A percentile compares a stretch with the other conserved stretches of the same genome.
Conservation (phyloP, 306 rosid species). For the Vigna angularis region DNA sequence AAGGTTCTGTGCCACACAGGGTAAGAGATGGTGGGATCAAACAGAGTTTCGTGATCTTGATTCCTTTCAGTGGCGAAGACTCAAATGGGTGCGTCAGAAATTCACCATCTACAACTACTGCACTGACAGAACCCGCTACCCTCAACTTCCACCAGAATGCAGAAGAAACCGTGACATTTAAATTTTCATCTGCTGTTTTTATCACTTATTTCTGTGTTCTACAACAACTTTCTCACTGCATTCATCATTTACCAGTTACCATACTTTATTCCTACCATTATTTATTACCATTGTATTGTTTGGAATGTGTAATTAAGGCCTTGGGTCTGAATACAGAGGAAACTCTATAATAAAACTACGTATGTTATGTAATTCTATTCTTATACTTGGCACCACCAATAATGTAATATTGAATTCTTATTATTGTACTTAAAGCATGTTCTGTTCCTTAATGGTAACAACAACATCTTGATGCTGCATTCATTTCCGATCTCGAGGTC, state of each 20-base stretch:
- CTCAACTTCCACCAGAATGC: constrained; percentile 71
- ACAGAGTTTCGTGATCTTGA: constrained; percentile 76
- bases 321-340: background rate
- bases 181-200: background rate
- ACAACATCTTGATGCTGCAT: constrained; percentile 19
- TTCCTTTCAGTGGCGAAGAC: constrained; percentile 61
- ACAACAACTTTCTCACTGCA: background rate
- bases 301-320: constrained; percentile 28
- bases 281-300: background rate
- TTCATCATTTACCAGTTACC: background rate
- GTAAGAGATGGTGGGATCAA: constrained; percentile 93
- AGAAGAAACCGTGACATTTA: constrained; percentile 76
- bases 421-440: background rate
- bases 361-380: background rate
- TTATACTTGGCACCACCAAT: background rate
- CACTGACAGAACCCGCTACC: constrained; percentile 70
- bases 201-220: background rate
- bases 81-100: constrained; percentile 72
- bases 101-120: constrained; percentile 94
- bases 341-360: background rate
- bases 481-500: constrained; percentile 26
- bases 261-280: background rate
- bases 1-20: constrained; percentile 76
- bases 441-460: constrained; percentile 24
- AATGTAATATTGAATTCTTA: background rate